Evolutionary conservation across 768 basidiomycete species (phyloP), one percentile per base, ranked within the genome.

Genomic region (Leccinum variicolor): DNA sequence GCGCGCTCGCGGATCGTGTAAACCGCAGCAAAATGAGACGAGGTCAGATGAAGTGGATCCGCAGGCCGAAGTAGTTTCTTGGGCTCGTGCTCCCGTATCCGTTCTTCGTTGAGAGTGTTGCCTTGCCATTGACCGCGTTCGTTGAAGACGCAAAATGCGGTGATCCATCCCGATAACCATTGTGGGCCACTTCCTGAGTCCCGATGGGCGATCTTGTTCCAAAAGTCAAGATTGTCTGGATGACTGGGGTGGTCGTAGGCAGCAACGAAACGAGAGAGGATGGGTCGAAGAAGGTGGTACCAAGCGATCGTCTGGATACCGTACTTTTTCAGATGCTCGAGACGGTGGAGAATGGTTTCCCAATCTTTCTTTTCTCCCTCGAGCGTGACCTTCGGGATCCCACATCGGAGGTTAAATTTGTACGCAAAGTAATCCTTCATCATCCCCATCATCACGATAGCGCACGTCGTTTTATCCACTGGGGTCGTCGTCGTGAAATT

Each of bases 361-460:
- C 76, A 81, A 62, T 82, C 81, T 3, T 62, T 53, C 31, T 66
- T 69, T 39, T 69, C 70, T 1, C 80, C 80, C 50, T 75, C 69
- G 33, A 82, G 73, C 6, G 78, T 80, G 49, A 82, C 70, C 31
- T 64, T 70, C 15, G 81, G 78, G 4, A 81, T 74, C 2, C 81
- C 78, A 46, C 79, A 79, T 15, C 56, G 58, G 9, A 69, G 50
- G 10, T 45, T 41, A 33, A 74, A 65, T 31, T 61, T 66, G 59
- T 75, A 77, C 6, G 63, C 28, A 64, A 80, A 79, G 56, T 74
- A 78, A n/a, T 69, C 52, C 56, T 78, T 75, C 64, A 78, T 60
- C 21, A 72, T 74, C 6, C 75, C 70, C 77, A 82, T 79, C 68
- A 77, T 72, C 48, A 74, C 65, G 33, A 77, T 72, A 6, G 77